Percentiles rank a stretch among this genome's conserved stretches.
Evolutionary conservation across 345 rosid species (phyloP).

Genomic region (Gossypium ekmanianum): DNA sequence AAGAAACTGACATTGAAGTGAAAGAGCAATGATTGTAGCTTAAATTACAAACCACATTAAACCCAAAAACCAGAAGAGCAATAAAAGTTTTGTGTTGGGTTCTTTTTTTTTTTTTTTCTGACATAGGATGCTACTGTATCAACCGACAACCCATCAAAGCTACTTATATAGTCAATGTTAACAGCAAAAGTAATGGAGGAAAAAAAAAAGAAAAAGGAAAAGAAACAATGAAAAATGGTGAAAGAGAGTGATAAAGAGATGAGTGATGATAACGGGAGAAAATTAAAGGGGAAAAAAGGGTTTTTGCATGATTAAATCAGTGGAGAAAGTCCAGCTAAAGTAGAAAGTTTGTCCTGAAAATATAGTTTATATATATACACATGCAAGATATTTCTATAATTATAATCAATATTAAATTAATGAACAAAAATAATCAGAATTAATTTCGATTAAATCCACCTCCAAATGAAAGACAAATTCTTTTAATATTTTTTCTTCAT

Average conservation of each 20-base stretch:
- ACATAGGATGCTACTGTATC: constrained; percentile 11
- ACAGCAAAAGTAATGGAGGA: not conserved
- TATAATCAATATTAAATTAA: too few relatives aligned
- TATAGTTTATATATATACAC: too few relatives aligned
- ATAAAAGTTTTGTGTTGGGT: not conserved
- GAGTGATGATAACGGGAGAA: constrained; percentile 9
- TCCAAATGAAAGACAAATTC: too few relatives aligned
- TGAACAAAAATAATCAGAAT: too few relatives aligned
- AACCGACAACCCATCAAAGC: constrained; percentile 9
- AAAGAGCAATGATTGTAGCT: constrained; percentile 4
- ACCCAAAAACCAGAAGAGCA: constrained; percentile 6
- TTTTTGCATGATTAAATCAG: too few relatives aligned
- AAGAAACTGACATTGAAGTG: constrained; percentile 9
- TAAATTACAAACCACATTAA: constrained; percentile 8
- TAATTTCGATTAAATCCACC: too few relatives aligned
- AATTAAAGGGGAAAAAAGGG: not conserved
- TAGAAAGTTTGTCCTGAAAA: too few relatives aligned
- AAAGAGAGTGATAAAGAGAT: constrained; percentile 9
- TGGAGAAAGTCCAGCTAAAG: not conserved
- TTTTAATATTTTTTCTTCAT: too few relatives aligned
- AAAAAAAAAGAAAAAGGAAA: not conserved
- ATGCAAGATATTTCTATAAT: too few relatives aligned
- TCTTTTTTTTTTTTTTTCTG: not conserved
- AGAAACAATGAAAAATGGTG: not conserved
- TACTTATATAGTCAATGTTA: not conserved